phyloP scores from a whole-genome alignment of 805 yeast species.

The Candida nemodendra region DNA sequence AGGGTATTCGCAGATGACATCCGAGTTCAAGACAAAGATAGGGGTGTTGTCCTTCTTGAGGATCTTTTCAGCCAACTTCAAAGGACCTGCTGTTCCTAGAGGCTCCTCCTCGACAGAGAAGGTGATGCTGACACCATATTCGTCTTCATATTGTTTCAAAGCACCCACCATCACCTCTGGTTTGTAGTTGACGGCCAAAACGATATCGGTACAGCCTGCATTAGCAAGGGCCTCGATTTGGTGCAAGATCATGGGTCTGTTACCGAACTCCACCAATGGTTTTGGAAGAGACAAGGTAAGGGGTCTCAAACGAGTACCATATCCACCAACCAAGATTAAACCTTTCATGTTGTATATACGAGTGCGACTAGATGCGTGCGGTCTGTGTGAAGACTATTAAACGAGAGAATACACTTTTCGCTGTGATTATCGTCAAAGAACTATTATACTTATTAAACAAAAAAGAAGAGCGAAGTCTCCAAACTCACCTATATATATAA shows the following conservation, averaged over 20 bases:
- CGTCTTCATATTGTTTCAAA: slow-evolving; percentile 88
- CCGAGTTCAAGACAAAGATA: slow-evolving; percentile 96
- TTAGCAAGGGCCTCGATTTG: slow-evolving; percentile 97
- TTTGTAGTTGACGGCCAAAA: slow-evolving; percentile 97
- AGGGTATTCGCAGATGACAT: slow-evolving; percentile 98
- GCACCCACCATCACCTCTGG: slow-evolving; percentile 99
- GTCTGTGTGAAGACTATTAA: slow-evolving; percentile 3
- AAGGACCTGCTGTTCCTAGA: slow-evolving; percentile 98
- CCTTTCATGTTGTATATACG: slow-evolving; percentile 67
- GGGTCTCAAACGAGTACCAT: slow-evolving; percentile 99
- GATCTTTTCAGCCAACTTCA: slow-evolving; percentile 92
- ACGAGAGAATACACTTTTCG: slow-evolving; percentile 10
- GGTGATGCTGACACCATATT: slow-evolving; percentile 91
- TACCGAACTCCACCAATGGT: slow-evolving; percentile 96
- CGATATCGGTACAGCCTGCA: slow-evolving; percentile 99
- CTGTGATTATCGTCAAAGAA: too few species aligned
- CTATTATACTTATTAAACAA: too few species aligned
- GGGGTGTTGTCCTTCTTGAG: slow-evolving; percentile 94
- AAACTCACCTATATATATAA: slow-evolving; percentile 4
- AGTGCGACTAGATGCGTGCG: slow-evolving; percentile 9
- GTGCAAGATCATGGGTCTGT: slow-evolving; percentile 98
- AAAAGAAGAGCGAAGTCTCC: not conserved
- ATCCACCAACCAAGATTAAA: slow-evolving; percentile 97
- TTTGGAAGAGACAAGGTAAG: slow-evolving; percentile 92
- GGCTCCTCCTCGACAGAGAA: slow-evolving; percentile 99